Conservation (phyloP, 768 basidiomycete species). For the Mycena crocata region DNA sequence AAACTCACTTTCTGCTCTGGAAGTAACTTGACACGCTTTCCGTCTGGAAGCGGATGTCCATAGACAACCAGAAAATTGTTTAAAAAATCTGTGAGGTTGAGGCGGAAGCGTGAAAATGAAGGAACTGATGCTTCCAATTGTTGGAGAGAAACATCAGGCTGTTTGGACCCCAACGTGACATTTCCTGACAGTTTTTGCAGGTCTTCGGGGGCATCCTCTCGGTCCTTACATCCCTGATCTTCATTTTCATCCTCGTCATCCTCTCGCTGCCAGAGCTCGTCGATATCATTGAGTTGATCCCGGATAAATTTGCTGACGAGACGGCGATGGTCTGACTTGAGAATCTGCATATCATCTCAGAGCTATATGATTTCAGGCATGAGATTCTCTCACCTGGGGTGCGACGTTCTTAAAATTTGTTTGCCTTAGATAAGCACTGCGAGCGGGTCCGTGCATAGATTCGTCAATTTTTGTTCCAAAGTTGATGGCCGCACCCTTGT, state of each 20-base stretch:
- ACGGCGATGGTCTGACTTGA: not conserved
- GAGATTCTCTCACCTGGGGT: conserved; percentile 38
- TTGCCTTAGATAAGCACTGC: conserved; percentile 37
- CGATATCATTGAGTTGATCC: not conserved
- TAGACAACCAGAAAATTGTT: not conserved
- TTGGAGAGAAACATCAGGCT: not conserved
- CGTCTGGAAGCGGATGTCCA: not conserved
- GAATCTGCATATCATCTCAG: not conserved
- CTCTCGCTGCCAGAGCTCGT: not conserved
- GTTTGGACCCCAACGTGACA: not conserved
- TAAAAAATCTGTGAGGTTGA: not conserved
- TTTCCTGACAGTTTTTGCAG: not conserved
- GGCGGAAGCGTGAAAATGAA: not conserved
- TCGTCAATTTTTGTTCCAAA: conserved; percentile 48
- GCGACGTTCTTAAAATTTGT: conserved; percentile 50
- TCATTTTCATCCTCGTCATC: not conserved
- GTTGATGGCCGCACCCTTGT: conserved; percentile 44
- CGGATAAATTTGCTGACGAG: not conserved
- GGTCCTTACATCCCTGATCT: not conserved
- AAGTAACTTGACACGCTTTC: too few species aligned
- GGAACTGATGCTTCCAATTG: not conserved
- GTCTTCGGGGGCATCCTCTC: not conserved
- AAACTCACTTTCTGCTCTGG: not conserved
- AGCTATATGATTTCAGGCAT: too few species aligned
- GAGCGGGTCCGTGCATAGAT: conserved; percentile 42